These are phyloP conservation scores for Dalbergia oliveri DNA, from an alignment of 306 rosid genomes.

Conservation along the genomic window DNA sequence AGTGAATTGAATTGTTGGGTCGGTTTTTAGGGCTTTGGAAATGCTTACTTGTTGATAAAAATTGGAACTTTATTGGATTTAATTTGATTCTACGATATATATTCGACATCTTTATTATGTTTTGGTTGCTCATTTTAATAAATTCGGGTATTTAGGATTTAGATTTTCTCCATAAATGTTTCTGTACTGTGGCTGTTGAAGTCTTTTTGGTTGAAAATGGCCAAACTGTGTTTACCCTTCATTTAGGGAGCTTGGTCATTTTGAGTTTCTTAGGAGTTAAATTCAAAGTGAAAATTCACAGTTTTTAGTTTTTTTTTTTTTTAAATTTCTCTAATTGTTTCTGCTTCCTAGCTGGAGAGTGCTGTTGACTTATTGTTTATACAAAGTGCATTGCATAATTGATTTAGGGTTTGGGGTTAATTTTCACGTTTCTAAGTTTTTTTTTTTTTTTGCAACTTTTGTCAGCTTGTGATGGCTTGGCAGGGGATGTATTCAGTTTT, in stretches of 20 bases:
- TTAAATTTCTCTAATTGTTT: not conserved
- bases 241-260: slow-evolving; percentile 16
- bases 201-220: not conserved
- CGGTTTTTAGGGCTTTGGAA: slow-evolving; percentile 56
- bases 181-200: not conserved
- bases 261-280: not conserved
- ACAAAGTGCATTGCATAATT: not conserved
- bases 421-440: not conserved
- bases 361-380: not conserved
- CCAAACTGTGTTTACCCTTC: not conserved
- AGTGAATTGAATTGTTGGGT: slow-evolving; percentile 5
- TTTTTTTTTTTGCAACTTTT: not conserved
- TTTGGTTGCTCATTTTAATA: slow-evolving; percentile 33
- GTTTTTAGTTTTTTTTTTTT: not conserved
- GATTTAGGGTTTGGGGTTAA: not conserved
- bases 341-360: not conserved
- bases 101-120: not conserved
- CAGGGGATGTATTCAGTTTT: not conserved
- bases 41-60: not conserved
- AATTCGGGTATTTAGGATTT: slow-evolving; percentile 14
- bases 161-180: not conserved
- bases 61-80: slow-evolving; percentile 23
- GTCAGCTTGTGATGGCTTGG: slow-evolving; percentile 1
- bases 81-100: not conserved
- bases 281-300: slow-evolving; percentile 4